A percentile compares a stretch with the other conserved stretches of the same genome.
Conservation (phyloP, 2,329 filamentous ascomycete species). For the Zasmidium angulare region DNA sequence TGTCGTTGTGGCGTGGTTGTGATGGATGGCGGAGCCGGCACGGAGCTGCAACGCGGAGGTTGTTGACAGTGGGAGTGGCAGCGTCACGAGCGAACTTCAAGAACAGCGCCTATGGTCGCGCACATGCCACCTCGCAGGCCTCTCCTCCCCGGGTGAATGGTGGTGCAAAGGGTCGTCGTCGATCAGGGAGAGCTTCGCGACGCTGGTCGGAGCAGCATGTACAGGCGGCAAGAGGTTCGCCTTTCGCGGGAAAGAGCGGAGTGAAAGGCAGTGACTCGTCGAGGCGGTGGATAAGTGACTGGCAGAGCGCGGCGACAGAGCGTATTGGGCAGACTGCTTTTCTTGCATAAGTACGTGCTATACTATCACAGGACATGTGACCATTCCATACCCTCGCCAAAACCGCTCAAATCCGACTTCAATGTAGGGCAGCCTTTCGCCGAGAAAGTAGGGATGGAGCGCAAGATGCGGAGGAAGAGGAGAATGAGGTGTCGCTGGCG, state of each 20-base stretch:
- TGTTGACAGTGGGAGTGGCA: conserved; percentile 4
- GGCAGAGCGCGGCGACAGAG: background rate
- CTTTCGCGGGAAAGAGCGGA: background rate
- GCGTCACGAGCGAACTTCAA: conserved; percentile 14
- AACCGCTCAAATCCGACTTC: background rate
- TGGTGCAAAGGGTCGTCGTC: background rate
- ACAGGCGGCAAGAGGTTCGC: background rate
- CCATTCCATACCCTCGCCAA: background rate
- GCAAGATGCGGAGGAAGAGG: background rate
- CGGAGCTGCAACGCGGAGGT: conserved; percentile 10
- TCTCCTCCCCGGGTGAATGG: background rate
- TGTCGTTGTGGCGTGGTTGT: conserved; percentile 21
- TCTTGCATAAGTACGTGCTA: conserved; percentile 3
- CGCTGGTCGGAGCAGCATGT: background rate
- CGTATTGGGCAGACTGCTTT: background rate
- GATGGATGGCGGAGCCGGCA: conserved; percentile 24
- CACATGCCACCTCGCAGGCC: conserved; percentile 18
- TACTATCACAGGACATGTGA: background rate
- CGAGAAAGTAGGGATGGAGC: background rate
- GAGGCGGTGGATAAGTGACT: background rate
- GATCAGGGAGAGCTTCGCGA: background rate
- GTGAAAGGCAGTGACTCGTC: background rate
- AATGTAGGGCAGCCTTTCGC: background rate
- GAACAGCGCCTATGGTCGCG: conserved; percentile 3
- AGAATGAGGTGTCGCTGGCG: background rate